phyloP scores from a whole-genome alignment of 352 stramenopile species.

The Globisporangium nagaii region DNA sequence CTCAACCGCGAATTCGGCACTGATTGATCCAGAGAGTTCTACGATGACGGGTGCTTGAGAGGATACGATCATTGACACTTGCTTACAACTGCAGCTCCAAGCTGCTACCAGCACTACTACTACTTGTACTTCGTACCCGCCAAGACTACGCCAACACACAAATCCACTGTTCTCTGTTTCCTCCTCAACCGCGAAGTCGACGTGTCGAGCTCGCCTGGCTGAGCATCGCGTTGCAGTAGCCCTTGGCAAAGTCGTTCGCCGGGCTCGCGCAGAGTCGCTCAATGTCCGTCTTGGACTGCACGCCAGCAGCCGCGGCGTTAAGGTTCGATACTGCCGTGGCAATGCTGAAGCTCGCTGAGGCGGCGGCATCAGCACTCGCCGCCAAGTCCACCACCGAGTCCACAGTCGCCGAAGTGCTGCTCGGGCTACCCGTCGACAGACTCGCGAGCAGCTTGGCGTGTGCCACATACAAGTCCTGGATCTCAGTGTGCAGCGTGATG shows the following conservation, averaged over 20 bases:
- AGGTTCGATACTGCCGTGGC: not conserved
- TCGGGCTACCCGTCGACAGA: not conserved
- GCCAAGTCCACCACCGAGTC: not conserved
- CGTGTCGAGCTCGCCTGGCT: not conserved
- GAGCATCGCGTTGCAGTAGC: not conserved
- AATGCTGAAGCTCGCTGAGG: not conserved
- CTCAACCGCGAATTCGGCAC: too few species aligned
- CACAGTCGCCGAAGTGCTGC: not conserved
- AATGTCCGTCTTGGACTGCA: not conserved
- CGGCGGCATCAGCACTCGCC: not conserved
- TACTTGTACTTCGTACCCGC: too few species aligned
- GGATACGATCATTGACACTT: too few species aligned
- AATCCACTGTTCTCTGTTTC: not conserved
- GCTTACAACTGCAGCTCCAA: not conserved
- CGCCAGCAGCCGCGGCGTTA: not conserved
- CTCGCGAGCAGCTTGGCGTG: conserved; percentile 12
- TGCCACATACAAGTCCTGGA: conserved; percentile 14
- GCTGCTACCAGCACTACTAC: not conserved
- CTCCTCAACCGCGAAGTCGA: not conserved
- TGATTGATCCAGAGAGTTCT: too few species aligned
- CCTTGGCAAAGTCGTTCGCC: not conserved
- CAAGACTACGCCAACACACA: not conserved
- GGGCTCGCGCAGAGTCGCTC: not conserved
- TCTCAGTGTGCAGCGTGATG: conserved; percentile 19
- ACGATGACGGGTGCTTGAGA: too few species aligned